A percentile compares a stretch with the other conserved stretches of the same genome.
Evolutionary conservation across 2,329 filamentous ascomycete species (phyloP).

Genomic region (Exserohilum turcica): DNA sequence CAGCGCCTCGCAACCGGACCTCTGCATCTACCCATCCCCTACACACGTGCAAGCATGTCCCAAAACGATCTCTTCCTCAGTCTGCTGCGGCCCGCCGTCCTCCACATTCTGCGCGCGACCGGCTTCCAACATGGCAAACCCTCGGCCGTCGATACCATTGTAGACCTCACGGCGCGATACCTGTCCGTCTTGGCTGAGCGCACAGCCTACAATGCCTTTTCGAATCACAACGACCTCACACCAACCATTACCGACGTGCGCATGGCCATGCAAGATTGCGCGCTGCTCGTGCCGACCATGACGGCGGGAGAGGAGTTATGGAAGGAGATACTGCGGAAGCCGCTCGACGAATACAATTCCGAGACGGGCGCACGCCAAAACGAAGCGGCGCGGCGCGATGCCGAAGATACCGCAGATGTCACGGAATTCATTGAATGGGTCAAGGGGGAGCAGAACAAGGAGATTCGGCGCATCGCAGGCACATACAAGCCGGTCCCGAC

Average conservation of each 20-base stretch:
- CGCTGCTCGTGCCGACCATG: constrained; percentile 72
- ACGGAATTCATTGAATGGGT: constrained; percentile 82
- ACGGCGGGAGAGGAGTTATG: constrained; percentile 71
- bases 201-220: constrained; percentile 72
- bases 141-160: constrained; percentile 83
- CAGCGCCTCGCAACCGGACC: constrained; percentile 19
- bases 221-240: constrained; percentile 69
- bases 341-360: constrained; percentile 50
- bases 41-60: constrained; percentile 39
- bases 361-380: constrained; percentile 48
- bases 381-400: constrained; percentile 54
- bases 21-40: constrained; percentile 15
- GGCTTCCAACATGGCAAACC: constrained; percentile 85
- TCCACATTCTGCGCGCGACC: constrained; percentile 89
- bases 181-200: constrained; percentile 73
- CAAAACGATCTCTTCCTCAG: constrained; percentile 66
- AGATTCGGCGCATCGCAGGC: constrained; percentile 80
- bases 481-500: constrained; percentile 55
- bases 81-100: constrained; percentile 81
- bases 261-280: constrained; percentile 81
- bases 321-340: constrained; percentile 56
- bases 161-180: constrained; percentile 84
- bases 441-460: constrained; percentile 71
- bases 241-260: constrained; percentile 77
- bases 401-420: constrained; percentile 79